These are phyloP conservation scores for Melanomma pulvis-pyrius DNA, from an alignment of 495 filamentous ascomycete species.

Conservation along the genomic window DNA sequence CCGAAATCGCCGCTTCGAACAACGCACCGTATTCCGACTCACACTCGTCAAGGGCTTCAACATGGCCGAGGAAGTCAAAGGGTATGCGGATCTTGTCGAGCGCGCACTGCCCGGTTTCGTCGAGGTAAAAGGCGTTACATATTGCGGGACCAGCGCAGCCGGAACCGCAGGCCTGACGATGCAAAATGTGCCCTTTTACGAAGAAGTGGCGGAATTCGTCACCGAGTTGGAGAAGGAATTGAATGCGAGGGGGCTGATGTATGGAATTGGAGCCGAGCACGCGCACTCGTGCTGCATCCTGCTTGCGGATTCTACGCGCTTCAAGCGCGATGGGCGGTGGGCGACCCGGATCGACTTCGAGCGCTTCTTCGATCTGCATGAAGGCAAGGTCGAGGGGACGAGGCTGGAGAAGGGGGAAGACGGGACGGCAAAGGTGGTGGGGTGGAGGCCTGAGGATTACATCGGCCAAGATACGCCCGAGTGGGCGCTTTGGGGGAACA, in stretches of 20 bases:
- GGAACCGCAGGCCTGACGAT: slow-evolving; percentile 84
- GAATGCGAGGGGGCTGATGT: slow-evolving; percentile 66
- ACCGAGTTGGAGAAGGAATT: slow-evolving; percentile 69
- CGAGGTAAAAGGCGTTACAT: slow-evolving; percentile 95
- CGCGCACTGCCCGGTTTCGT: slow-evolving; percentile 84
- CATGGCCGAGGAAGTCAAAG: slow-evolving; percentile 85
- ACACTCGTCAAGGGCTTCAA: slow-evolving; percentile 98
- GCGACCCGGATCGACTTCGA: slow-evolving; percentile 89
- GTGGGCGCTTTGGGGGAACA: slow-evolving; percentile 93
- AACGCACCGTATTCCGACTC: slow-evolving; percentile 92
- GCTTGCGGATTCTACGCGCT: slow-evolving; percentile 72
- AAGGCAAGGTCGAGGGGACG: slow-evolving; percentile 67
- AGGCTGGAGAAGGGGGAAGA: slow-evolving; percentile 86
- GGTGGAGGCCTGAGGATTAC: slow-evolving; percentile 87
- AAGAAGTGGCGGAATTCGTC: slow-evolving; percentile 82
- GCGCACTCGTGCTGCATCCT: slow-evolving; percentile 91
- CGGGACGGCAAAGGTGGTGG: slow-evolving; percentile 64
- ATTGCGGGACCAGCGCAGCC: slow-evolving; percentile 85
- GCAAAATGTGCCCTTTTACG: slow-evolving; percentile 95
- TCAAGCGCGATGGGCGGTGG: slow-evolving; percentile 76
- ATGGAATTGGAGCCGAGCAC: slow-evolving; percentile 93
- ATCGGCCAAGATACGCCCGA: slow-evolving; percentile 79
- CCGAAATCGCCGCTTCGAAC: slow-evolving; percentile 73
- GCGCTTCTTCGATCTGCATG: slow-evolving; percentile 81
- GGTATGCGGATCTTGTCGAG: slow-evolving; percentile 88